Base-by-base conservation (phyloP, 768 basidiomycete genomes). In the Calocybe cyanea region DNA sequence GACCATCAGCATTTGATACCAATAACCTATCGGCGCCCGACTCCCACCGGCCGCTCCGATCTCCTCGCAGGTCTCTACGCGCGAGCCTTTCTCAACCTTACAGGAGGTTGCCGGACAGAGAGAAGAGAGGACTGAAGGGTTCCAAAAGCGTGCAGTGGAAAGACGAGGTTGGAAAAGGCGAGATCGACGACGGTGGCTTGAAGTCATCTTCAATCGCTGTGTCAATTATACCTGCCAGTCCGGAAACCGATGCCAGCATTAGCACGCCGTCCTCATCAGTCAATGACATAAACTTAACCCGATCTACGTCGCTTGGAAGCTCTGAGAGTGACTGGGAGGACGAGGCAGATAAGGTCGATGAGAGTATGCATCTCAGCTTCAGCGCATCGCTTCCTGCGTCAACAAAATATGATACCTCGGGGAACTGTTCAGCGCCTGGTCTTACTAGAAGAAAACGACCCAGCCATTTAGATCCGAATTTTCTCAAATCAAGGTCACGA, bases 321-420 rank as follows among this genome's bases (percentile, higher is more conserved):
- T 88, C 86, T 4, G 88, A 91, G 55, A 89, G 85, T 61, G 89
- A 92, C 46, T 92, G 90, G 89, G 89, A 92, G 64, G 88, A 92
- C 58, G 90, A 91, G 57, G 80, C 82, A 54, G 88, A 91, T 58
- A 86, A 78, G 66, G 87, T 85, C 1, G 88, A 92, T 7, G 87
- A 88, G 40, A 87, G 84, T 58, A 58, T 86, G 55, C 78, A 71
- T 52, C 46, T 82, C 49, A 81, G 73, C 59, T 73, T 80, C 58
- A 50, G 69, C 13, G 60, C 66, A n/a, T 68, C 71, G 11, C 54
- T 70, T n/a, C 61, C 71, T 30, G 56, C 67, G 13, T 67, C 75
- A 23, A 62, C 51, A 18, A 21, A 60, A 13, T 54, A 57, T 20
- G 55, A 52, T 49, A 58, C 42, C 49, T 57, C 53, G 53, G 49